Evolutionary conservation across 441 rosid genomes (phyloP).

Genomic region (Euphorbia celastroides): DNA sequence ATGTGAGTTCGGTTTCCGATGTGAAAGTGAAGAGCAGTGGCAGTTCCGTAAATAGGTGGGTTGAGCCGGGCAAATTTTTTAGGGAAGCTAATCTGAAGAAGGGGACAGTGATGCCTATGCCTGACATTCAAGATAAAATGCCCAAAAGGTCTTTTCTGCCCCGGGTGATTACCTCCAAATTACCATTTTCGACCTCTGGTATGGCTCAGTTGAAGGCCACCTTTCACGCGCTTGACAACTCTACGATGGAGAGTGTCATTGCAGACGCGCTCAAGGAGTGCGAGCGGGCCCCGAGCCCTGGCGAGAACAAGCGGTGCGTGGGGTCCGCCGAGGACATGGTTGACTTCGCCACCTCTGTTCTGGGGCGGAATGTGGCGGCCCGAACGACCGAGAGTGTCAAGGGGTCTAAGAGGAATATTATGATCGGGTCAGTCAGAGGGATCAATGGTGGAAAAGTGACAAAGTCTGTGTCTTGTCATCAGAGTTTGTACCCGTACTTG

Average conservation of each 20-base stretch:
- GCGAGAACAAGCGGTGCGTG: constrained; percentile 87
- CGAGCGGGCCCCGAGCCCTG: constrained; percentile 66
- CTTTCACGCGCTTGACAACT: constrained; percentile 65
- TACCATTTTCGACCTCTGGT: constrained; percentile 54
- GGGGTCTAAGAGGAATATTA: constrained; percentile 55
- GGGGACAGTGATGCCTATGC: constrained; percentile 76
- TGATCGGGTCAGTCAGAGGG: constrained; percentile 63
- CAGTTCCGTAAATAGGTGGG: constrained; percentile 33
- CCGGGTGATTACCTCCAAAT: constrained; percentile 45
- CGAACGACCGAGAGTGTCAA: constrained; percentile 56
- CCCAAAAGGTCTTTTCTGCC: constrained; percentile 90
- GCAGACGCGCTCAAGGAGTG: constrained; percentile 61
- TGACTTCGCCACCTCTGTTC: constrained; percentile 65
- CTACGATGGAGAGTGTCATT: constrained; percentile 54
- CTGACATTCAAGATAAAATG: constrained; percentile 89
- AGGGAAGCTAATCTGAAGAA: constrained; percentile 58
- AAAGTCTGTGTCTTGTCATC: constrained; percentile 89
- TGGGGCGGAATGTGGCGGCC: constrained; percentile 55
- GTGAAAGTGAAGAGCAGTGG: background rate
- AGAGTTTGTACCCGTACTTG: constrained; percentile 79
- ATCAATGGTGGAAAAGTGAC: constrained; percentile 75
- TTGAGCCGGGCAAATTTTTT: constrained; percentile 93
- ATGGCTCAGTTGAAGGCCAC: constrained; percentile 36
- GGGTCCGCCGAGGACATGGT: constrained; percentile 81
- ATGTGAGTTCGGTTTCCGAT: constrained; percentile 16